Conservation (phyloP, 2,329 filamentous ascomycete species). For the Zymoseptoria passerinii region DNA sequence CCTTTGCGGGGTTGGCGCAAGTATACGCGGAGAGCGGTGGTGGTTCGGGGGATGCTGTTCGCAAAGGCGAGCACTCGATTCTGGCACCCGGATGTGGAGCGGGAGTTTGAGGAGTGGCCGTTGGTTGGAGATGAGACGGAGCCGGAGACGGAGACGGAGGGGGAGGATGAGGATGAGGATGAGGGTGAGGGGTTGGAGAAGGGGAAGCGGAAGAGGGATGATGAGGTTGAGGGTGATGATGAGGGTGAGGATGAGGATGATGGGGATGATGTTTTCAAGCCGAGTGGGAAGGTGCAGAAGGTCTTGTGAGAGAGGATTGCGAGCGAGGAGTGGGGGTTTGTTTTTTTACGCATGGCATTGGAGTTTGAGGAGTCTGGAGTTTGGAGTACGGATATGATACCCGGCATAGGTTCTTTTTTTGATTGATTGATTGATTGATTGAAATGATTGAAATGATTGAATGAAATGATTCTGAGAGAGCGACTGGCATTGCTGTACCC, state of each 20-base stretch:
- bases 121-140: background rate
- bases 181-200: background rate
- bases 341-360: background rate
- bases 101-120: background rate
- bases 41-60: background rate
- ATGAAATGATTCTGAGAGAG: background rate
- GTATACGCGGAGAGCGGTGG: background rate
- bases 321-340: too few relatives aligned
- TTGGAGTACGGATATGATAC: background rate
- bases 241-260: background rate
- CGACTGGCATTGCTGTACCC: background rate
- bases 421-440: background rate
- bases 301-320: background rate
- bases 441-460: too few relatives aligned
- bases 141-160: background rate
- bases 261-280: background rate
- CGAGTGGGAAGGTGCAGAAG: background rate
- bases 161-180: too few relatives aligned
- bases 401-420: background rate
- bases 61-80: background rate
- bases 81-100: background rate
- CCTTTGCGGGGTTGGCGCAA: background rate
- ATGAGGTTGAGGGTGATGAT: background rate
- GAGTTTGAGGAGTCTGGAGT: background rate
- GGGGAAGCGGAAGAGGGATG: background rate